Conservation (phyloP, 2,329 filamentous ascomycete genomes). For the Sporothrix inflata region DNA sequence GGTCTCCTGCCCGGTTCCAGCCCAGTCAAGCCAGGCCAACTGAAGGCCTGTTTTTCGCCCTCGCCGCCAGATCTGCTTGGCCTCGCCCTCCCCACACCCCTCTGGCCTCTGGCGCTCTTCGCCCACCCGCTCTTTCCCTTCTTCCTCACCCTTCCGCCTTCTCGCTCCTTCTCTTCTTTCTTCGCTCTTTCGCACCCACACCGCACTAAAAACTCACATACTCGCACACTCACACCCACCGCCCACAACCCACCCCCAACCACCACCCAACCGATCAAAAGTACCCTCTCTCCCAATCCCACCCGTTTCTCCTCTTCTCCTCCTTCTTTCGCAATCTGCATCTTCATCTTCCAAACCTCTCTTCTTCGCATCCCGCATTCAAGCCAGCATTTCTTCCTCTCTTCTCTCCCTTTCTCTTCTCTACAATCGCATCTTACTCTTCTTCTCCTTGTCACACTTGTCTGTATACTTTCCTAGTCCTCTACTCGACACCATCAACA, state of each 20-base stretch:
- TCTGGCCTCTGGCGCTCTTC: slow-evolving; percentile 3
- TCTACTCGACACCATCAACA: neutral
- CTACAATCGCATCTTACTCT: neutral
- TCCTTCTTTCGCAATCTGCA: slow-evolving; percentile 15
- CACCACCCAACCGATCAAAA: slow-evolving; percentile 25
- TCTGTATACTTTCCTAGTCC: neutral
- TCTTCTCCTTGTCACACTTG: neutral
- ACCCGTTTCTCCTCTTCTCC: slow-evolving; percentile 18
- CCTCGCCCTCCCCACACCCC: slow-evolving; percentile 12
- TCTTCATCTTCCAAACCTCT: slow-evolving; percentile 15
- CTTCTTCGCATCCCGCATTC: slow-evolving; percentile 10
- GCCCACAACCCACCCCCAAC: slow-evolving; percentile 19
- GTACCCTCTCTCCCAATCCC: slow-evolving; percentile 29
- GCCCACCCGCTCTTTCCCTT: slow-evolving; percentile 9
- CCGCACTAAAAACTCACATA: slow-evolving; percentile 16
- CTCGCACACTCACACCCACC: neutral
- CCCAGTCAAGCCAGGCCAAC: neutral
- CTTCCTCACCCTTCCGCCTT: slow-evolving; percentile 11
- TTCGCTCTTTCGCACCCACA: slow-evolving; percentile 22
- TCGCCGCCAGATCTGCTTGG: neutral
- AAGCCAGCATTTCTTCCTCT: slow-evolving; percentile 4
- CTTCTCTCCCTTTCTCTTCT: neutral
- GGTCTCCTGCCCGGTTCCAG: slow-evolving; percentile 24
- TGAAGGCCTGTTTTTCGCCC: slow-evolving; percentile 17
- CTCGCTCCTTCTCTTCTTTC: slow-evolving; percentile 10